These are phyloP conservation scores for Sugiyamaella grinbergsii DNA, from an alignment of 1,139 yeast species.

Conservation along the genomic window DNA sequence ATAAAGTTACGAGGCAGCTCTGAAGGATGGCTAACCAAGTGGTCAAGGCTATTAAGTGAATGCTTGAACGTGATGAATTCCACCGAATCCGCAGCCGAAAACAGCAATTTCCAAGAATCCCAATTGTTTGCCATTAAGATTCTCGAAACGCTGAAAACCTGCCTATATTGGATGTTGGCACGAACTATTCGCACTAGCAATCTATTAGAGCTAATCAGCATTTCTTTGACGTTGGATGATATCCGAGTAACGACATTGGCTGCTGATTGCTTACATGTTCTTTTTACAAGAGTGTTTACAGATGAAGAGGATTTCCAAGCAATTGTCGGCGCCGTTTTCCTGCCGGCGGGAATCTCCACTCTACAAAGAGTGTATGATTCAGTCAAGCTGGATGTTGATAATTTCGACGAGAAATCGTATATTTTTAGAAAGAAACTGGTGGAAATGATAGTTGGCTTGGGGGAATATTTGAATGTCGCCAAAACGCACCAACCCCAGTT, in stretches of 20 bases:
- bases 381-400: conserved; percentile 67
- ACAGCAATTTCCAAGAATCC: conserved; percentile 34
- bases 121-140: conserved; percentile 61
- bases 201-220: conserved; percentile 64
- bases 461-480: conserved; percentile 65
- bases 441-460: conserved; percentile 88
- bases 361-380: conserved; percentile 66
- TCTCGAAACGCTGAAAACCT: conserved; percentile 81
- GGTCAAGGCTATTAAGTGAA: conserved; percentile 68
- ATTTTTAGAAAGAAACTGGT: conserved; percentile 84
- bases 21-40: conserved; percentile 85
- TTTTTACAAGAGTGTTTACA: conserved; percentile 79
- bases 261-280: conserved; percentile 84
- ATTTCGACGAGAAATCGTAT: conserved; percentile 76
- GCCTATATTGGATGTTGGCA: conserved; percentile 90
- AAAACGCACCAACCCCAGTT: conserved; percentile 28
- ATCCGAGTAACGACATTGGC: conserved; percentile 77
- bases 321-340: conserved; percentile 78
- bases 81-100: conserved; percentile 25
- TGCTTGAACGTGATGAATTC: conserved; percentile 30
- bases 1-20: conserved; percentile 49
- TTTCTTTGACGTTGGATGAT: conserved; percentile 59
- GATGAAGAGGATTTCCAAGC: conserved; percentile 73
- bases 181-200: conserved; percentile 68
- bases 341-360: conserved; percentile 67